A percentile compares a stretch with the other conserved stretches of the same genome.
Conservation (phyloP, 2,329 filamentous ascomycete species). For the Aspergillus caelatus region DNA sequence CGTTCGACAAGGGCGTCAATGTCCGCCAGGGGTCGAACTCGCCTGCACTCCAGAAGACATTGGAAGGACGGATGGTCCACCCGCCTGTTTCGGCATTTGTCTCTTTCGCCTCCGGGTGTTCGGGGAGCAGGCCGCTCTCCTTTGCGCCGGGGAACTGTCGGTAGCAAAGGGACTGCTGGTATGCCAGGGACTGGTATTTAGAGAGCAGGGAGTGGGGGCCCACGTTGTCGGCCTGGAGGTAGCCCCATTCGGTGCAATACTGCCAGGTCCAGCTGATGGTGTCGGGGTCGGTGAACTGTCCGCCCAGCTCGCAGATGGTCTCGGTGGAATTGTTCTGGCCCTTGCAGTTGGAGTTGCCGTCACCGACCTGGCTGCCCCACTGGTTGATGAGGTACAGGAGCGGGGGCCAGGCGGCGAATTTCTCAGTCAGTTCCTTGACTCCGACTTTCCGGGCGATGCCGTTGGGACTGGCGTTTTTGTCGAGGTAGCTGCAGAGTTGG, state of each 20-base stretch:
- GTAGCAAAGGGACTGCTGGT: conserved; percentile 51
- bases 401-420: conserved; percentile 45
- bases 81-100: conserved; percentile 53
- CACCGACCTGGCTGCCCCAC: neutral
- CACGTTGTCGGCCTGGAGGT: conserved; percentile 52
- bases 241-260: conserved; percentile 58
- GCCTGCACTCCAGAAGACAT: conserved; percentile 54
- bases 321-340: conserved; percentile 26
- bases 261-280: conserved; percentile 55
- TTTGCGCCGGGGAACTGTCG: conserved; percentile 52
- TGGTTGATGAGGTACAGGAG: conserved; percentile 43
- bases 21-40: conserved; percentile 58
- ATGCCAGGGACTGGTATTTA: conserved; percentile 49
- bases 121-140: conserved; percentile 43
- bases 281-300: conserved; percentile 36
- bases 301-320: conserved; percentile 43
- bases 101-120: conserved; percentile 39
- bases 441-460: conserved; percentile 48
- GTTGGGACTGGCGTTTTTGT: conserved; percentile 38
- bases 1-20: conserved; percentile 47
- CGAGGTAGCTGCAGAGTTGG: conserved; percentile 51
- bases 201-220: conserved; percentile 52
- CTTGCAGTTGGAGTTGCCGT: conserved; percentile 44
- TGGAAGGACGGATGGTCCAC: conserved; percentile 56
- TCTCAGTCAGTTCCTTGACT: conserved; percentile 42